These are phyloP conservation scores for Fulvia fulva DNA, from an alignment of 2,329 filamentous ascomycete species.

Conservation along the genomic window DNA sequence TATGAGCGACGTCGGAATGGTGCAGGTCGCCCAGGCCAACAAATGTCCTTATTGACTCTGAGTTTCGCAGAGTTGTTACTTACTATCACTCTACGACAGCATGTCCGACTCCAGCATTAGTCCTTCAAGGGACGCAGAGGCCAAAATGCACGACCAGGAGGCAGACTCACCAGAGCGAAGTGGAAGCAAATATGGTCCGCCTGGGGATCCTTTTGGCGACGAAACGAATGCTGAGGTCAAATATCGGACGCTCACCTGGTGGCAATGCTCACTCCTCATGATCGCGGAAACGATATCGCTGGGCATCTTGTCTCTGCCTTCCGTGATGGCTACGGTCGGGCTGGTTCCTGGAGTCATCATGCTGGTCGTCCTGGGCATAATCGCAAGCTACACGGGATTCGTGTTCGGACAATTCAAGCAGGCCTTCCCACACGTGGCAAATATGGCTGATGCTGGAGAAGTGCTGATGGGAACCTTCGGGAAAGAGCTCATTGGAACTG, in stretches of 20 bases:
- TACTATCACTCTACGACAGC: neutral
- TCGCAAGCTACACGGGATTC: conserved; percentile 58
- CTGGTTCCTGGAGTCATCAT: conserved; percentile 53
- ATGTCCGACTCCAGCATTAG: neutral
- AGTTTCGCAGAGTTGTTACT: neutral
- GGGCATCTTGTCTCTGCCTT: conserved; percentile 53
- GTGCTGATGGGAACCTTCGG: conserved; percentile 58
- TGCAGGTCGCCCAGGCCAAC: neutral
- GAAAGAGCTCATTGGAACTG: conserved; percentile 58
- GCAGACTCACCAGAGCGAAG: neutral
- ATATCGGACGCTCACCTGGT: conserved; percentile 51
- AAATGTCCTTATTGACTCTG: conserved; percentile 2
- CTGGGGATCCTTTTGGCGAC: conserved; percentile 10
- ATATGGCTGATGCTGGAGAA: conserved; percentile 64
- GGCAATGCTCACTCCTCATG: conserved; percentile 43
- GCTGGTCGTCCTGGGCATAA: conserved; percentile 50
- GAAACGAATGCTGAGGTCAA: conserved; percentile 37
- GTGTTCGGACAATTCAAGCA: conserved; percentile 57
- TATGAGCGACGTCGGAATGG: conserved; percentile 6
- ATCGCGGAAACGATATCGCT: conserved; percentile 58
- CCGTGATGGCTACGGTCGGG: conserved; percentile 50
- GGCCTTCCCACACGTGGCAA: conserved; percentile 45
- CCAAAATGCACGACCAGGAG: neutral
- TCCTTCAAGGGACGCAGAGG: neutral
- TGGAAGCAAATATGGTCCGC: neutral